These are phyloP conservation scores for Fraxinus paxiana DNA, from an alignment of 305 asterid species.

Conservation along the genomic window DNA sequence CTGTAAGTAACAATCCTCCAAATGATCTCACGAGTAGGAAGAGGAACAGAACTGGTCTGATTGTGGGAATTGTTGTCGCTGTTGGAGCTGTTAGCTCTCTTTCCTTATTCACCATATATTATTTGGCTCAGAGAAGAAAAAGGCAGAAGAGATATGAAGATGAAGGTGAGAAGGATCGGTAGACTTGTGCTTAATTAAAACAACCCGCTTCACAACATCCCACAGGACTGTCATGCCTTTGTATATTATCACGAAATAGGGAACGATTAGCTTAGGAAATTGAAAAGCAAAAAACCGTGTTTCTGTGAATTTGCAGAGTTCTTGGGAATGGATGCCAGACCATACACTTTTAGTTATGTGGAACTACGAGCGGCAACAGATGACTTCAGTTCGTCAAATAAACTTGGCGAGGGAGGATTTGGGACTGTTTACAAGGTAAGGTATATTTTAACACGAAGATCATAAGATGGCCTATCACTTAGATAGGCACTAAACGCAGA, in stretches of 20 bases:
- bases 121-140: neutral
- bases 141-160: neutral
- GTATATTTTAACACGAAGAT: neutral
- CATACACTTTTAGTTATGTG: neutral
- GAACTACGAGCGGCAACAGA: neutral
- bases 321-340: neutral
- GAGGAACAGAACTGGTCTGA: neutral
- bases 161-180: neutral
- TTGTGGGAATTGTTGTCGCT: neutral
- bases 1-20: conserved; percentile 34
- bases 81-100: neutral
- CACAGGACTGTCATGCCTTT: neutral
- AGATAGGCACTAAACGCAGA: neutral
- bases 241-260: neutral
- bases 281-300: neutral
- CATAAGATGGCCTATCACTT: neutral
- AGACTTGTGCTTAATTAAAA: neutral
- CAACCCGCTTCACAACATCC: neutral
- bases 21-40: neutral
- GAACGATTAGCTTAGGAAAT: neutral
- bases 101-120: neutral
- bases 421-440: neutral
- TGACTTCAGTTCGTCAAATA: neutral
- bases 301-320: neutral
- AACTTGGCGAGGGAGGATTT: neutral